Evolutionary conservation across 2,329 filamentous ascomycete genomes (phyloP).

Genomic region (Lithohypha guttulata): DNA sequence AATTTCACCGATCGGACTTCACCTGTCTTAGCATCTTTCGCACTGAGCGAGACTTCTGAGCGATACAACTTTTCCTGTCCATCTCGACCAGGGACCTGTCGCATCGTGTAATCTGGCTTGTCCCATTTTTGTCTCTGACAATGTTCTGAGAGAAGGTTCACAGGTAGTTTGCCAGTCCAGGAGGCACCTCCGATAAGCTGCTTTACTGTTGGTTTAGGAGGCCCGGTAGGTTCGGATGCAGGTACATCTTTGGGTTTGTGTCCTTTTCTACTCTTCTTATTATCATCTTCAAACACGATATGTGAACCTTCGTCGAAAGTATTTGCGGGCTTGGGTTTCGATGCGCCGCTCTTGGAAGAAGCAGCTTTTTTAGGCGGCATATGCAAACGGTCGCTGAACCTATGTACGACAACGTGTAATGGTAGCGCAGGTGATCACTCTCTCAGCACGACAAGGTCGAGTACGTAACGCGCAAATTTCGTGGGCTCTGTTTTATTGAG

Average conservation of each 20-base stretch:
- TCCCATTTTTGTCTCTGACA: slow-evolving; percentile 96
- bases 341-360: slow-evolving; percentile 10
- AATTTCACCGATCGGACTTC: slow-evolving; percentile 67
- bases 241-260: slow-evolving; percentile 20
- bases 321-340: slow-evolving; percentile 14
- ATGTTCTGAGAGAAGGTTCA: slow-evolving; percentile 86
- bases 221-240: slow-evolving; percentile 25
- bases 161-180: slow-evolving; percentile 94
- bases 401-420: too few species aligned
- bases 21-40: slow-evolving; percentile 68
- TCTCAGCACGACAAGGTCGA: too few species aligned
- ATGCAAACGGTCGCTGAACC: too few species aligned
- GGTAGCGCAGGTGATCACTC: background rate
- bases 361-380: slow-evolving; percentile 19
- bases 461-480: too few species aligned
- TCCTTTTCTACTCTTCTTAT: slow-evolving; percentile 14
- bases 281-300: slow-evolving; percentile 23
- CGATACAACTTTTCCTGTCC: slow-evolving; percentile 47
- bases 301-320: slow-evolving; percentile 22
- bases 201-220: slow-evolving; percentile 46
- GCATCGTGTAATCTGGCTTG: slow-evolving; percentile 80
- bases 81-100: slow-evolving; percentile 39
- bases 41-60: slow-evolving; percentile 67
- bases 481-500: too few species aligned
- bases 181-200: slow-evolving; percentile 88